These are phyloP conservation scores for Aplosporella prunicola DNA, from an alignment of 2,329 filamentous ascomycete genomes.

Conservation along the genomic window DNA sequence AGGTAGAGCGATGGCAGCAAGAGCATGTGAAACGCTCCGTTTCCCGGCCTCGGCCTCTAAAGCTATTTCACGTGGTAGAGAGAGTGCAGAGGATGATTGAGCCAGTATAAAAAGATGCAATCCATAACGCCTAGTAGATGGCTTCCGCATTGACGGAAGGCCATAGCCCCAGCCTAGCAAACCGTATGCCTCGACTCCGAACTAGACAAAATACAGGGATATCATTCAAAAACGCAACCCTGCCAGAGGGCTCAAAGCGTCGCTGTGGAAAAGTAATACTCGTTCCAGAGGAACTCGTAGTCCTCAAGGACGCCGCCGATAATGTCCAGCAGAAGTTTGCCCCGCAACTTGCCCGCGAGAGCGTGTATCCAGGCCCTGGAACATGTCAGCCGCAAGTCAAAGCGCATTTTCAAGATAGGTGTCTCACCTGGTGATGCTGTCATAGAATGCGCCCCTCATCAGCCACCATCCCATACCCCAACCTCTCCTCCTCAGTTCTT, in stretches of 20 bases:
- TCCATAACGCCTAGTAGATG: too few relatives aligned
- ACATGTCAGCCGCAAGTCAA: slow-evolving; percentile 15
- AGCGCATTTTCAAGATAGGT: not conserved
- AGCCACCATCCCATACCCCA: slow-evolving; percentile 93
- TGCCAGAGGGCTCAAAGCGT: slow-evolving; percentile 34
- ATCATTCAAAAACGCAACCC: slow-evolving; percentile 7
- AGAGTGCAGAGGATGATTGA: too few relatives aligned
- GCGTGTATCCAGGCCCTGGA: slow-evolving; percentile 53
- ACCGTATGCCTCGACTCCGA: too few relatives aligned
- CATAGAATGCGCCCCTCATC: slow-evolving; percentile 95
- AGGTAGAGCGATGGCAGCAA: too few relatives aligned
- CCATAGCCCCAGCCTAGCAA: too few relatives aligned
- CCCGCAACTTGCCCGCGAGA: slow-evolving; percentile 59
- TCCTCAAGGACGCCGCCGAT: slow-evolving; percentile 83
- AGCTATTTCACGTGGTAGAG: too few relatives aligned
- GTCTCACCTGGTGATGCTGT: slow-evolving; percentile 65
- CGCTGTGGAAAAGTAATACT: slow-evolving; percentile 79
- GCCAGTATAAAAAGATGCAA: too few relatives aligned
- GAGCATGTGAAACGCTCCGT: too few relatives aligned
- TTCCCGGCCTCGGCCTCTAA: too few relatives aligned
- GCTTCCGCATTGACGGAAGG: too few relatives aligned
- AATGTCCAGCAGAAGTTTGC: slow-evolving; percentile 68
- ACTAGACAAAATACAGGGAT: too few relatives aligned
- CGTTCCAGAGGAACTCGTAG: slow-evolving; percentile 96
- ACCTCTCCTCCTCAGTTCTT: slow-evolving; percentile 78